A percentile compares a stretch with the other conserved stretches of the same genome.
These are phyloP conservation scores for Friedmanniomyces endolithicus DNA, from an alignment of 495 filamentous ascomycete species.

Conservation along the genomic window DNA sequence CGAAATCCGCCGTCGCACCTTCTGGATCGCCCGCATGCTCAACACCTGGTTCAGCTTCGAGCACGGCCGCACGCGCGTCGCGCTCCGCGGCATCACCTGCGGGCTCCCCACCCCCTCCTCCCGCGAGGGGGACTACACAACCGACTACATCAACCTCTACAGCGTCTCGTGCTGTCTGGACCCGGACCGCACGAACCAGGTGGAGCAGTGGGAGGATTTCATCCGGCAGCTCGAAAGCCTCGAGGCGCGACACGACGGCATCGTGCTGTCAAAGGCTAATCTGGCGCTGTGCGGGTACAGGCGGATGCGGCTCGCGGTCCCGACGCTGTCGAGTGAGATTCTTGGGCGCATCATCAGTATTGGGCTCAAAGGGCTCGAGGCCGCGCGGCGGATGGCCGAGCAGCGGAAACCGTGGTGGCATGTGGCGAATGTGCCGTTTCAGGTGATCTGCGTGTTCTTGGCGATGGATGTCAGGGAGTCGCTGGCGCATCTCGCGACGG, in stretches of 20 bases:
- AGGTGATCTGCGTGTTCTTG: slow-evolving; percentile 39
- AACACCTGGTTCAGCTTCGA: slow-evolving; percentile 41
- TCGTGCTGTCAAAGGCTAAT: slow-evolving; percentile 26
- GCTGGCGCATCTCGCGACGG: slow-evolving; percentile 34
- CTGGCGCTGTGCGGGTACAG: slow-evolving; percentile 38
- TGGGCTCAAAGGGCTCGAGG: slow-evolving; percentile 17
- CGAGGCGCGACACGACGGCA: slow-evolving; percentile 31
- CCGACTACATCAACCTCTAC: slow-evolving; percentile 18
- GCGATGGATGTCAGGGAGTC: slow-evolving; percentile 37
- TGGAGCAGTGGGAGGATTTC: slow-evolving; percentile 15
- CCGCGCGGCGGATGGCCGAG: slow-evolving; percentile 29
- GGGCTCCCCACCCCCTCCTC: slow-evolving; percentile 10
- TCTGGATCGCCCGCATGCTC: slow-evolving; percentile 35
- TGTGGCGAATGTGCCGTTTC: slow-evolving; percentile 41
- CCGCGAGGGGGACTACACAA: slow-evolving; percentile 13
- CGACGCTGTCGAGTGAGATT: slow-evolving; percentile 23
- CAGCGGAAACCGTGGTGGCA: slow-evolving; percentile 40
- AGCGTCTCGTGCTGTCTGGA: slow-evolving; percentile 15
- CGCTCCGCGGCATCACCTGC: slow-evolving; percentile 26
- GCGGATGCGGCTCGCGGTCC: slow-evolving; percentile 34
- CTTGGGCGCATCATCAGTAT: slow-evolving; percentile 23
- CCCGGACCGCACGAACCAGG: slow-evolving; percentile 11
- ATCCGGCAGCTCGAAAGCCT: slow-evolving; percentile 8
- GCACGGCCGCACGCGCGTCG: slow-evolving; percentile 37
- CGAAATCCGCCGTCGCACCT: slow-evolving; percentile 30